These are phyloP conservation scores for Trichopus zeylanicus DNA, from an alignment of 116 monocot species.

Conservation along the genomic window DNA sequence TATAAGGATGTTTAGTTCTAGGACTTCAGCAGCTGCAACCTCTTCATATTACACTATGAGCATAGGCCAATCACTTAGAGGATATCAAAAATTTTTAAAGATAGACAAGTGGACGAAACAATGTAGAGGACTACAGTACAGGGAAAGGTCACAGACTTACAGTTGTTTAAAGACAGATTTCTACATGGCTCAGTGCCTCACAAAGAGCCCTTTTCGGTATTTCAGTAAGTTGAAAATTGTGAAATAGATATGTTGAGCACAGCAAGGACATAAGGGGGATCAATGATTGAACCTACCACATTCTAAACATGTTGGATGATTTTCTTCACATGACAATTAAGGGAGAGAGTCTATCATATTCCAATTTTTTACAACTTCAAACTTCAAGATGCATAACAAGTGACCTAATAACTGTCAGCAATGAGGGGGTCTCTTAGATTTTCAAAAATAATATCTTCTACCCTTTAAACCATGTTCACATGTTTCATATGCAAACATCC, in stretches of 20 bases:
- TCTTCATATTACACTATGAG: background rate
- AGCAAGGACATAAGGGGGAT: too few species aligned
- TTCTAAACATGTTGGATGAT: background rate
- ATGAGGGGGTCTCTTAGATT: background rate
- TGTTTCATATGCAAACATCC: background rate
- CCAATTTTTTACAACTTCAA: background rate
- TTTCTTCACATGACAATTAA: background rate
- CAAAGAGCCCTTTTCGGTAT: conserved; percentile 79
- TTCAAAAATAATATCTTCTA: background rate
- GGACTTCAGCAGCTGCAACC: background rate
- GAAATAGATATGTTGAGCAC: background rate
- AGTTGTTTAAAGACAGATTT: conserved; percentile 74
- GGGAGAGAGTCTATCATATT: background rate
- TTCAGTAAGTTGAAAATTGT: conserved; percentile 60
- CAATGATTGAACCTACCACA: background rate
- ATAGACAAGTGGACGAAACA: background rate
- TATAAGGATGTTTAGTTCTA: background rate
- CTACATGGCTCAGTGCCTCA: conserved; percentile 90
- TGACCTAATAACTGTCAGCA: background rate
- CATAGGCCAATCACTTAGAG: background rate
- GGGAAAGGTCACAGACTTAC: conserved; percentile 51
- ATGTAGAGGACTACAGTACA: conserved; percentile 4
- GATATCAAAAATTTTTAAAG: background rate
- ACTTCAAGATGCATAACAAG: too few species aligned
- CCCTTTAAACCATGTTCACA: background rate